These are phyloP conservation scores for Euphrasia confusa DNA, from an alignment of 257 asterid genomes.

Conservation along the genomic window DNA sequence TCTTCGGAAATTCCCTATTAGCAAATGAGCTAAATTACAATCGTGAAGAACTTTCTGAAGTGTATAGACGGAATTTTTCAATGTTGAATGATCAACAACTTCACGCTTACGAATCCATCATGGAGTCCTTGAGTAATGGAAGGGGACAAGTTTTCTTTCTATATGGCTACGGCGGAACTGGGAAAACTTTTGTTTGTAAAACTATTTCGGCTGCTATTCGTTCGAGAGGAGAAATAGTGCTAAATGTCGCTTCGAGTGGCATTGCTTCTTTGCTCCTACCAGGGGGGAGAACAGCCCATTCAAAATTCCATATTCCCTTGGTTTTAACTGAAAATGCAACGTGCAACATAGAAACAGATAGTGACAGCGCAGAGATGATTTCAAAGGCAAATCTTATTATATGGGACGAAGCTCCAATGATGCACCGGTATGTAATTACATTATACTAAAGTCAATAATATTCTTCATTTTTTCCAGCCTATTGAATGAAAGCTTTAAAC, in stretches of 20 bases:
- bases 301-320: not conserved
- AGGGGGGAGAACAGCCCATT: constrained; percentile 8
- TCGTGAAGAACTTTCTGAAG: no score
- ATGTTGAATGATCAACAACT: no score
- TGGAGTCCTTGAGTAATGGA: no score
- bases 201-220: not conserved
- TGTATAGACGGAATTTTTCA: no score
- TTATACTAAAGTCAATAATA: no score
- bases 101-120: no score
- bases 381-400: not conserved
- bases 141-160: no score
- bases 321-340: not conserved
- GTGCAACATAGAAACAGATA: not conserved
- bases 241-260: not conserved
- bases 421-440: not conserved
- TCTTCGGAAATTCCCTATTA: no score
- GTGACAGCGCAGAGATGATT: not conserved
- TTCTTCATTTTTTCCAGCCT: no score
- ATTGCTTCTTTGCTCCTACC: not conserved
- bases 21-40: no score
- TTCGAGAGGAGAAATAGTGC: not conserved
- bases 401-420: not conserved
- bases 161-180: no score
- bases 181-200: not conserved
- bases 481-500: no score